Base-by-base conservation (phyloP, 106 monocot species). In the Dendrobium officinale region DNA sequence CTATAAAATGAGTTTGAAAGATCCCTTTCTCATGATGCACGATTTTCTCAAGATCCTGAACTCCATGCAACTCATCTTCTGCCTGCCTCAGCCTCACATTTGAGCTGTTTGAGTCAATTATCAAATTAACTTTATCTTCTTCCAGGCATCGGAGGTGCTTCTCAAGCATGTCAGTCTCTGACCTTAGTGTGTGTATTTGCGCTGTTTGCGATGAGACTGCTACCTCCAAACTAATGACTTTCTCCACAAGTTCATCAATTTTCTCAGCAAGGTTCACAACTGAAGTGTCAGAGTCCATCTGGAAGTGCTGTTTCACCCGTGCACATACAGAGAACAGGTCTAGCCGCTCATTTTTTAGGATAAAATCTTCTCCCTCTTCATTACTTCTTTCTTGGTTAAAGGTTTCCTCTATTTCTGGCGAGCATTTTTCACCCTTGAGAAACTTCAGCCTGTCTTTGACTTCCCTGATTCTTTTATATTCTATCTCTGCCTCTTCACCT, bases 231-330 rank as follows among this genome's bases (percentile, higher is more conserved):
- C 42, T 70, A 22, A 86, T 79, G 40, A 86, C 75, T 68, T 86
- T 86, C 24, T 79, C 80, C 37, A 82, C 86, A n/a, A 86, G 86
- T 41, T 41, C 79, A 54, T 85, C 85, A 9, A 85, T 85, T 54
- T 85, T 85, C 55, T 85, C 85, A 1, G 74, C 86, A 1, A 86
- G 67, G 13, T 79, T 76, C 0, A 75, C 86, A 20, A 82, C 55
- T 1, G 82, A 79, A 15, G 80, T 48, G 15, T 79, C 79, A 1
- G 82, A 82, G 64, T 44, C 74, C 78, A 79, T 78, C 59, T 77
- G 58, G 33, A 85, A 78, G 4, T 78, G 72, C 8, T 77, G 42
- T 43, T 78, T 85, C 26, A 85, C 73, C 51, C 78, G 78, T 40
- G 68, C 74, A 66, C 85, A 85, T 15, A 85, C 58, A 6, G 81